phyloP scores from a whole-genome alignment of 2,329 filamentous ascomycete species.

The Aspergillus udagawae region DNA sequence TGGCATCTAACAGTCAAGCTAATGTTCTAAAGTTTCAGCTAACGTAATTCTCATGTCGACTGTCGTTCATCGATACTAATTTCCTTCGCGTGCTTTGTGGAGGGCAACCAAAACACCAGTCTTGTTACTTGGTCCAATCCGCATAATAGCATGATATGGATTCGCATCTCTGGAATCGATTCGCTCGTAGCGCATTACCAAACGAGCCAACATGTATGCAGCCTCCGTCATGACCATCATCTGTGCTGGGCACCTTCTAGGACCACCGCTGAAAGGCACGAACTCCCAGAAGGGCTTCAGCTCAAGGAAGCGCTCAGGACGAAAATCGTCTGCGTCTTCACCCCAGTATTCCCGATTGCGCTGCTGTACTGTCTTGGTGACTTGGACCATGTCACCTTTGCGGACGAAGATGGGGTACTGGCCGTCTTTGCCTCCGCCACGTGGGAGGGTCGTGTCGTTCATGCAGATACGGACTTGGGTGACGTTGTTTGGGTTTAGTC shows the following conservation, averaged over 20 bases:
- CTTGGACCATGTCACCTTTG: no score
- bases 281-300: slow-evolving; percentile 8
- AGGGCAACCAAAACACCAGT: slow-evolving; percentile 3
- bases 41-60: no score
- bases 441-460: slow-evolving; percentile 19
- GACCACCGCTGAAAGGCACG: slow-evolving; percentile 10
- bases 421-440: slow-evolving; percentile 17
- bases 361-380: slow-evolving; percentile 31
- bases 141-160: slow-evolving; percentile 5
- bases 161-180: slow-evolving; percentile 3
- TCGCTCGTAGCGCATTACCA: not conserved
- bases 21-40: no score
- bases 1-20: no score
- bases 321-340: slow-evolving; percentile 24
- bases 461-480: slow-evolving; percentile 8
- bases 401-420: no score
- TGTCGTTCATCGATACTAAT: no score
- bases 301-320: slow-evolving; percentile 14
- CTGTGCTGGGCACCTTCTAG: slow-evolving; percentile 10
- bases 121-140: slow-evolving; percentile 10
- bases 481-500: slow-evolving; percentile 8
- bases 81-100: no score
- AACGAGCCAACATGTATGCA: slow-evolving; percentile 2
- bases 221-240: slow-evolving; percentile 10
- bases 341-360: slow-evolving; percentile 36